A percentile compares a stretch with the other conserved stretches of the same genome.
These are phyloP conservation scores for Populus simonii DNA, from an alignment of 345 rosid genomes.

Conservation along the genomic window DNA sequence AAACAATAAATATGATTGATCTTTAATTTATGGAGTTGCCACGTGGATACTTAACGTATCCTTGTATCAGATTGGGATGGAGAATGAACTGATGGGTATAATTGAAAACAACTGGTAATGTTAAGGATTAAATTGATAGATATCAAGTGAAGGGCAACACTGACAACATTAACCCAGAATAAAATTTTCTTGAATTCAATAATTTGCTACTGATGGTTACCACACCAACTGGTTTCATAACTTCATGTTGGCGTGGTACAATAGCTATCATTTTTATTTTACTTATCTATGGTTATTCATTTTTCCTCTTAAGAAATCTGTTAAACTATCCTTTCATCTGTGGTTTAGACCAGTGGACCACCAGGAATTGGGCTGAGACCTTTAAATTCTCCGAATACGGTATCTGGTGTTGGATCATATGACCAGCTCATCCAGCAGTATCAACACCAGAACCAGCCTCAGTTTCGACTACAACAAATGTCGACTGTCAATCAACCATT, in stretches of 20 bases:
- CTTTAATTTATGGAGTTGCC: background rate
- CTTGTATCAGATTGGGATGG: background rate
- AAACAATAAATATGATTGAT: background rate
- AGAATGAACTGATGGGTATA: background rate
- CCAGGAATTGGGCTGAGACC: slow-evolving; percentile 90
- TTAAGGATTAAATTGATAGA: background rate
- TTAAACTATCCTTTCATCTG: slow-evolving; percentile 3
- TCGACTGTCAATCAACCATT: slow-evolving; percentile 78
- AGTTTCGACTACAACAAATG: slow-evolving; percentile 85
- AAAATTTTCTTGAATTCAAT: background rate
- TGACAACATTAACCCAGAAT: background rate
- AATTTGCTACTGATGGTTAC: no score
- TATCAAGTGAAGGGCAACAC: background rate
- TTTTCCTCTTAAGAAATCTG: background rate
- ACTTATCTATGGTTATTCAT: background rate
- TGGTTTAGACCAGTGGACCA: slow-evolving; percentile 69
- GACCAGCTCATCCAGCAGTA: slow-evolving; percentile 87
- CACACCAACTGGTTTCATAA: background rate
- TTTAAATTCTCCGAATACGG: slow-evolving; percentile 64
- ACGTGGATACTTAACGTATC: background rate
- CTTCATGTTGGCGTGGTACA: background rate
- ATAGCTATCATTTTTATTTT: background rate
- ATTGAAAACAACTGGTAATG: background rate
- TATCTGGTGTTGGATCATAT: slow-evolving; percentile 63
- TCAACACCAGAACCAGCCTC: slow-evolving; percentile 85